Evolutionary conservation across 2,329 filamentous ascomycete genomes (phyloP), one percentile per base, ranked within the genome.

Genomic region (Fusarium protoensiforme): DNA sequence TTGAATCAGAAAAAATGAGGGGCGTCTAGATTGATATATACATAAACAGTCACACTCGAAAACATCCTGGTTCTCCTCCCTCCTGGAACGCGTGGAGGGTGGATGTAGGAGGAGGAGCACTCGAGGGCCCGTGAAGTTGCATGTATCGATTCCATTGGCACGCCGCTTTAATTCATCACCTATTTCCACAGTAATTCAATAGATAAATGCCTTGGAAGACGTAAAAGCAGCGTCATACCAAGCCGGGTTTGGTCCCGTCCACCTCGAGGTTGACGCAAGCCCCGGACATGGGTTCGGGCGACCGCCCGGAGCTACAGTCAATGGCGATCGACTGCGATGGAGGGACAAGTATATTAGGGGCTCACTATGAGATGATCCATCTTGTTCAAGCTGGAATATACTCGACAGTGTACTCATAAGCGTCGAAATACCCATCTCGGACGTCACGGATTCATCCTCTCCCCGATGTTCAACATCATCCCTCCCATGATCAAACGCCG

Each of bases 231-330:
- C 54, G 54, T 27, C 33, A 57, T 36, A 38, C 33, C 33, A 27
- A 39, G 46, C 54, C 33, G 22, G 39, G 29, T 35, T 36, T 13
- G 27, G 57, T 31, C 41, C 58, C 39, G 46, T 48, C 31, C n/a
- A 38, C 22, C 35, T 51, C 27, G 18, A 61, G 46, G 59, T 69
- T 71, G 69, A 71, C 69, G 69, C 69, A 69, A 69, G 67, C 69
- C 67, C 48, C 60, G 63, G 39, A 38, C 63, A 38, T 57, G 56
- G 67, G 61, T 62, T 69, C 69, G 69, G 69, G 69, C 69, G 69
- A 64, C 65, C 69, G 67, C 69, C 69, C 64, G 69, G 27, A 53
- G 36, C 13, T 22, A 22, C 4, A 43, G 58, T 64, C 31, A 31
- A 64, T 35, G 27, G 33, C 35, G 35, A 35, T 35, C 27, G 57